Percentiles rank a stretch among this genome's conserved stretches.
Evolutionary conservation across 1,284 basidiomycete species (phyloP).

Genomic region (Moesziomyces antarcticus): DNA sequence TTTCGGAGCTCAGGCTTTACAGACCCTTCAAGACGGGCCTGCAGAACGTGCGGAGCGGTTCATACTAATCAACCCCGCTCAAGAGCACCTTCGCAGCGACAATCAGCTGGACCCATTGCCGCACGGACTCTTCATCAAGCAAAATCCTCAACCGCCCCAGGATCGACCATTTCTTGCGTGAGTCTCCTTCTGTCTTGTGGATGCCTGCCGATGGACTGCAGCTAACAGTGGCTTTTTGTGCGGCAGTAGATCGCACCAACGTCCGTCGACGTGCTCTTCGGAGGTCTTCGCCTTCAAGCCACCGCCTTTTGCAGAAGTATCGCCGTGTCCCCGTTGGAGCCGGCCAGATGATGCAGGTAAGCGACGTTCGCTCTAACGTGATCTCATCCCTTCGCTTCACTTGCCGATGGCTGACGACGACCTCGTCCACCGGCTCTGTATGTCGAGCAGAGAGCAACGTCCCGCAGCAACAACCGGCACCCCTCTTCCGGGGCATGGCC

Average conservation of each 20-base stretch:
- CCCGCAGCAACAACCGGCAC: neutral
- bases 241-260: slow-evolving; percentile 2
- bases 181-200: too few species aligned
- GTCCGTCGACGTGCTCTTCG: slow-evolving; percentile 23
- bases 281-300: slow-evolving; percentile 32
- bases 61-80: neutral
- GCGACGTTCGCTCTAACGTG: too few species aligned
- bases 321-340: neutral
- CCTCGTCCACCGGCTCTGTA: too few species aligned
- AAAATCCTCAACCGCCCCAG: neutral
- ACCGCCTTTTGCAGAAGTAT: slow-evolving; percentile 7
- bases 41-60: neutral
- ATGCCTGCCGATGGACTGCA: too few species aligned
- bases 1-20: neutral
- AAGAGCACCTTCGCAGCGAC: neutral
- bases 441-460: neutral
- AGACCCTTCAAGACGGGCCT: neutral
- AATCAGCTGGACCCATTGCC: neutral
- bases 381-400: too few species aligned
- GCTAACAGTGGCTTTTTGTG: neutral
- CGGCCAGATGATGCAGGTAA: slow-evolving; percentile 8
- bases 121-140: neutral
- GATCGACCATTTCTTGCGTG: too few species aligned
- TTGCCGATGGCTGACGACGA: too few species aligned
- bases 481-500: neutral